Conservation (phyloP, 768 basidiomycete species). For the Lactarius quietus region DNA sequence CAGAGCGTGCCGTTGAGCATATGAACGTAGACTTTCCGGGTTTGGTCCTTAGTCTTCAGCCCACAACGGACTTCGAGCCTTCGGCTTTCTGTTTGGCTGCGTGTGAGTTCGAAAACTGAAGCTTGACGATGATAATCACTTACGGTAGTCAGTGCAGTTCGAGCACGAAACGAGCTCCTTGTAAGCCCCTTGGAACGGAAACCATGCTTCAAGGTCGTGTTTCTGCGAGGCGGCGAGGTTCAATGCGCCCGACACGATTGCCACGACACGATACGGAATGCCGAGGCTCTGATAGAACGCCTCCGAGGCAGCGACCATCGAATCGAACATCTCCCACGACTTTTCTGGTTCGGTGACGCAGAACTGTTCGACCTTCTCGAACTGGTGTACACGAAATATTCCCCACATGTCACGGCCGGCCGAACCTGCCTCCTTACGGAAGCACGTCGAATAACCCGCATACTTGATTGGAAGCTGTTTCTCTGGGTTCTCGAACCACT, state of each 20-base stretch:
- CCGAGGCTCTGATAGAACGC: slow-evolving; percentile 96
- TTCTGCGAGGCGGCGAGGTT: slow-evolving; percentile 98
- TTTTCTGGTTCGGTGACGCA: slow-evolving; percentile 91
- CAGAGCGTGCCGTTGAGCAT: slow-evolving; percentile 99
- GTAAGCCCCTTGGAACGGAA: slow-evolving; percentile 94
- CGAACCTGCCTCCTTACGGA: slow-evolving; percentile 98
- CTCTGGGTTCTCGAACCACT: slow-evolving; percentile 95
- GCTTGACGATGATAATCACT: slow-evolving; percentile 34
- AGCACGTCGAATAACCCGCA: slow-evolving; percentile 90
- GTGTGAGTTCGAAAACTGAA: slow-evolving; percentile 1
- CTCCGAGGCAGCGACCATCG: slow-evolving; percentile 86
- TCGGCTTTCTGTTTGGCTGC: slow-evolving; percentile 65
- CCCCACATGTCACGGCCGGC: slow-evolving; percentile 99
- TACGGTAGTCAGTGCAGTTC: slow-evolving; percentile 99
- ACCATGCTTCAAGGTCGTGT: slow-evolving; percentile 98
- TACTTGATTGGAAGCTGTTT: slow-evolving; percentile 90
- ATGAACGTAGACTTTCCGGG: slow-evolving; percentile 92
- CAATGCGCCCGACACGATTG: slow-evolving; percentile 93
- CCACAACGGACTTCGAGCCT: slow-evolving; percentile 93
- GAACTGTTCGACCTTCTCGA: slow-evolving; percentile 99
- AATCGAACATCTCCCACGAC: slow-evolving; percentile 91
- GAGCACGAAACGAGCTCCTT: slow-evolving; percentile 98
- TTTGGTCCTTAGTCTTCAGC: slow-evolving; percentile 84
- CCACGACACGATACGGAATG: slow-evolving; percentile 87
- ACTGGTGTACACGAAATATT: slow-evolving; percentile 99